These are phyloP conservation scores for Melaleuca quinquenervia DNA, from an alignment of 345 rosid species.

Conservation along the genomic window DNA sequence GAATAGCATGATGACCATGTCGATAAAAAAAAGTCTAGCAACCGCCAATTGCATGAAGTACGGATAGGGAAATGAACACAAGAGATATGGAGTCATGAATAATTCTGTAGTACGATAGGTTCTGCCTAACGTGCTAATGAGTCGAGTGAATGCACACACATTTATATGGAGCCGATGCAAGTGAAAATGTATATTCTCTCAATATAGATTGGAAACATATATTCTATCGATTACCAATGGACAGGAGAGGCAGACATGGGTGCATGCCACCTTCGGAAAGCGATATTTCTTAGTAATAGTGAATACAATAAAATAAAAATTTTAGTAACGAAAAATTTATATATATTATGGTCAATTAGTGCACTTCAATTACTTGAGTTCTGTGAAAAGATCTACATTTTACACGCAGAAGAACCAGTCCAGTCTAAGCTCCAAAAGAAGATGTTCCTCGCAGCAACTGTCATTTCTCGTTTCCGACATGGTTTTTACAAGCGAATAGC, in stretches of 20 bases:
- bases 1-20: background rate
- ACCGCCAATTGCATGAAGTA: background rate
- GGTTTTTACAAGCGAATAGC: no score
- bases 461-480: no score
- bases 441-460: no score
- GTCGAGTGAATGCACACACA: background rate
- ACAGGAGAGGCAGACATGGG: background rate
- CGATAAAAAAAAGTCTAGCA: background rate
- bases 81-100: background rate
- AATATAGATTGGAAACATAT: background rate
- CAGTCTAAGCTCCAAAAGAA: no score
- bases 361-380: no score
- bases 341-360: background rate
- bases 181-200: background rate
- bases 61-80: background rate
- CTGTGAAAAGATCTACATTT: no score
- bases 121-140: fast-evolving
- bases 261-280: background rate
- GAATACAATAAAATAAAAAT: background rate
- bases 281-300: background rate
- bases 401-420: no score
- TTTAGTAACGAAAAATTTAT: background rate
- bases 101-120: background rate
- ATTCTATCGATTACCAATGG: background rate
- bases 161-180: background rate